Evolutionary conservation across 305 asterid species (phyloP).

Genomic region (Plantago lanceolata): DNA sequence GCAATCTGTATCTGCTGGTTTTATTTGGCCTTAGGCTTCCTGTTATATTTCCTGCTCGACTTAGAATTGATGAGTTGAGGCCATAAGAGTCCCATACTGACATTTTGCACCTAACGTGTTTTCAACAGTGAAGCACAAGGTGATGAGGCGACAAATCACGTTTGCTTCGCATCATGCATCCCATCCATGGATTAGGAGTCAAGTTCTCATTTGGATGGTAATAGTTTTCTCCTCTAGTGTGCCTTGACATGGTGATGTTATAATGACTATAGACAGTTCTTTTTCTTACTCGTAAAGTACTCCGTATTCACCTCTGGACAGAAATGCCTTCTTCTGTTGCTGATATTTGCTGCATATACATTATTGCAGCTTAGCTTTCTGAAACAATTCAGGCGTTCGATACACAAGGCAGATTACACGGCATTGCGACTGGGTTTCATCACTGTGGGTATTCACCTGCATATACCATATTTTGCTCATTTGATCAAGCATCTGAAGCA

Average conservation of each 20-base stretch:
- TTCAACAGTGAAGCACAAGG: conserved; percentile 44
- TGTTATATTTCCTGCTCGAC: neutral
- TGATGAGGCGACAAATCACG: conserved; percentile 83
- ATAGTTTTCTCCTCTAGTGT: conserved; percentile 13
- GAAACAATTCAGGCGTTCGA: conserved; percentile 67
- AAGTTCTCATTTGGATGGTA: conserved; percentile 90
- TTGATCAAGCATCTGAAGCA: conserved; percentile 1
- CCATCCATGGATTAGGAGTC: conserved; percentile 88
- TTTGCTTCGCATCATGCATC: conserved; percentile 77
- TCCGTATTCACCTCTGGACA: too few species aligned
- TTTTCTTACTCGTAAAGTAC: too few species aligned
- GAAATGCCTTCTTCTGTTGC: neutral
- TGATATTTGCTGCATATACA: conserved; percentile 4
- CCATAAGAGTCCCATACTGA: neutral
- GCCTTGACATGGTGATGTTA: too few species aligned
- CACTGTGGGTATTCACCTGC: conserved; percentile 59
- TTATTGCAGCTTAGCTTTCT: conserved; percentile 84
- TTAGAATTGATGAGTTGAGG: neutral
- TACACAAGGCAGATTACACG: conserved; percentile 66
- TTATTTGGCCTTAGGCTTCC: too few species aligned
- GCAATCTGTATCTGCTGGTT: too few species aligned
- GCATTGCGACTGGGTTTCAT: conserved; percentile 88
- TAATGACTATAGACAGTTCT: neutral
- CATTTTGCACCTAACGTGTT: neutral
- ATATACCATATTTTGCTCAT: neutral